Evolutionary conservation across 768 basidiomycete species (phyloP).

Genomic region (Cystofilobasidium ferigula): DNA sequence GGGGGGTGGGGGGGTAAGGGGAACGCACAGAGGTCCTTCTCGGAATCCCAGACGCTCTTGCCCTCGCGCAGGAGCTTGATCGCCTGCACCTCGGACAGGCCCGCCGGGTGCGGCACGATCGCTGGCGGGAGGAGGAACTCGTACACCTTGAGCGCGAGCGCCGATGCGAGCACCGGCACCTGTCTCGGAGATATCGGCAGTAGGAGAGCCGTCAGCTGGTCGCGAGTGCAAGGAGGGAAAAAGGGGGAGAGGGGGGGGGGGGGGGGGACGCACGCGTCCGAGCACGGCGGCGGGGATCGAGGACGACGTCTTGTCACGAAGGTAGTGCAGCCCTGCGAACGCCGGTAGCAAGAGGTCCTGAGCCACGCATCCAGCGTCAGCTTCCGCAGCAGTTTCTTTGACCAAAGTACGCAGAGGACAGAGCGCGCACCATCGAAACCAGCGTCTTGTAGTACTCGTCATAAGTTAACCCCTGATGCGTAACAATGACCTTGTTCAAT

Average conservation of each 20-base stretch:
- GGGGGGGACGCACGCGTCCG: background rate
- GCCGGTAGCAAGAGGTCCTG: background rate
- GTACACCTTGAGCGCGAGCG: slow-evolving; percentile 2
- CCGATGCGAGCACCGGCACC: background rate
- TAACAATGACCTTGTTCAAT: background rate
- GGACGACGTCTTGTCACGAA: background rate
- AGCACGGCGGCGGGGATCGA: background rate
- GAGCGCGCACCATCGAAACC: background rate
- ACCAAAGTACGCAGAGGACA: too few relatives aligned
- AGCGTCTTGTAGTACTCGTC: background rate
- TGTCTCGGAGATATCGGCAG: too few relatives aligned
- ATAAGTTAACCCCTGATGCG: background rate
- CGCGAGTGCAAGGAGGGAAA: too few relatives aligned
- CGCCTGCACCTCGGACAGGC: background rate
- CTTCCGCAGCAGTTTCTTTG: too few relatives aligned
- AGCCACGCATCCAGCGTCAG: too few relatives aligned
- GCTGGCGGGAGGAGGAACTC: background rate
- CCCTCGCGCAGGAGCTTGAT: slow-evolving; percentile 2
- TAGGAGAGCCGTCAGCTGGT: too few relatives aligned
- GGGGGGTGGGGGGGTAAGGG: background rate
- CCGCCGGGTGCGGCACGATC: background rate
- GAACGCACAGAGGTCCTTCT: background rate
- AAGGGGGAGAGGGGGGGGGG: too few relatives aligned
- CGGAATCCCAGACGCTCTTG: background rate
- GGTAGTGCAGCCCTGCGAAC: background rate